Conservation (phyloP, 768 basidiomycete species). For the Sistotremastrum suecicum region DNA sequence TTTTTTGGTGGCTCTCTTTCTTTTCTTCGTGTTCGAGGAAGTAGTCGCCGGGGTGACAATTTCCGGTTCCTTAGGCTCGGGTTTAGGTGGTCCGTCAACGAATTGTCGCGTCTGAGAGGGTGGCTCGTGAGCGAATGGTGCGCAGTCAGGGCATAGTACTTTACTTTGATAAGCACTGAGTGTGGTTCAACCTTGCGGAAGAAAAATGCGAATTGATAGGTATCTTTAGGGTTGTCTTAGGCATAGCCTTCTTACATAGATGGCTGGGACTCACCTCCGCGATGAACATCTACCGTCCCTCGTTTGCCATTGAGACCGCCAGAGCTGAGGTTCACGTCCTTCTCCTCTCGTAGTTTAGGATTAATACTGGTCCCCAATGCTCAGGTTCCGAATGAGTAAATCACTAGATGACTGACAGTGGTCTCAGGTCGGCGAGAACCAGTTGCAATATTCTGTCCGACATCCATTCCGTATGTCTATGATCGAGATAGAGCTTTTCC, state of each 20-base stretch:
- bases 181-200: conserved; percentile 72
- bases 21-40: neutral
- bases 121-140: neutral
- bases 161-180: conserved; percentile 71
- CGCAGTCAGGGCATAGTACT: conserved; percentile 3
- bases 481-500: conserved; percentile 69
- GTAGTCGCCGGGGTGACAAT: too few species aligned
- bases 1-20: neutral
- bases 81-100: conserved; percentile 15
- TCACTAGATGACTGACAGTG: conserved; percentile 29
- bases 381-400: too few species aligned
- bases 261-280: conserved; percentile 46
- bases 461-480: conserved; percentile 86
- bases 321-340: conserved; percentile 26
- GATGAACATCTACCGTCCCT: conserved; percentile 66
- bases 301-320: conserved; percentile 40
- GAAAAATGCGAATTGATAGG: conserved; percentile 87
- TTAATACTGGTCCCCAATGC: conserved; percentile 31
- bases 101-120: conserved; percentile 28
- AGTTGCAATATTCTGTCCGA: conserved; percentile 65
- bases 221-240: conserved; percentile 31
- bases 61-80: neutral
- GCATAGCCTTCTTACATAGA: conserved; percentile 1
- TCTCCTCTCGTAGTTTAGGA: conserved; percentile 51
- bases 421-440: conserved; percentile 67